phyloP scores from a whole-genome alignment of 2,329 filamentous ascomycete species.

The Apiospora phragmitis region DNA sequence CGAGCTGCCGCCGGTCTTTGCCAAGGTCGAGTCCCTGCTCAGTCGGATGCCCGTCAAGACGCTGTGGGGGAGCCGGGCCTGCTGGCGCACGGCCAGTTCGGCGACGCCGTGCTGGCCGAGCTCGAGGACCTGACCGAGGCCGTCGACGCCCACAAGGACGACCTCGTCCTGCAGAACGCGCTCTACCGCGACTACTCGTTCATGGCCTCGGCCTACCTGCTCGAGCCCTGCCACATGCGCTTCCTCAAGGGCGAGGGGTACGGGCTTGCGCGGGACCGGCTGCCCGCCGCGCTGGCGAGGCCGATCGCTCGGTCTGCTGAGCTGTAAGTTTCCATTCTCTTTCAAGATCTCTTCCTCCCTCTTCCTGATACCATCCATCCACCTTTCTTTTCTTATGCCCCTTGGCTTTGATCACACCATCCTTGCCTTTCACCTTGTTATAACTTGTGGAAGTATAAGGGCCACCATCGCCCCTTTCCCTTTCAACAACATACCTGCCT shows the following conservation, averaged over 20 bases:
- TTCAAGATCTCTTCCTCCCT: background rate
- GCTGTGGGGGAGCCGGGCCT: slow-evolving; percentile 71
- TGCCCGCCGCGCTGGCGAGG: slow-evolving; percentile 74
- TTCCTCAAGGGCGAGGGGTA: slow-evolving; percentile 72
- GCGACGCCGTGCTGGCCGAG: slow-evolving; percentile 69
- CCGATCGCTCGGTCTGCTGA: slow-evolving; percentile 83
- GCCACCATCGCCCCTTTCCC: too few species aligned
- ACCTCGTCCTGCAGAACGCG: slow-evolving; percentile 80
- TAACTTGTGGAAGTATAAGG: too few species aligned
- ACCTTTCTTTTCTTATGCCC: background rate
- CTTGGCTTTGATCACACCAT: too few species aligned
- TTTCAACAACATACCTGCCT: too few species aligned
- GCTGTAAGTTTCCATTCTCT: slow-evolving; percentile 64
- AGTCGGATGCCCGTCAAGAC: slow-evolving; percentile 65
- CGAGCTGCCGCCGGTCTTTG: slow-evolving; percentile 72
- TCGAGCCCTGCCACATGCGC: slow-evolving; percentile 85
- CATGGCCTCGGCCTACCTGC: slow-evolving; percentile 82
- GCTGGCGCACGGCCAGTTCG: slow-evolving; percentile 72
- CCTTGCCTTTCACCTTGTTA: background rate
- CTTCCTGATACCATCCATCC: background rate
- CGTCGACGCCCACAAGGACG: slow-evolving; percentile 70
- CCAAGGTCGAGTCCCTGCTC: slow-evolving; percentile 60
- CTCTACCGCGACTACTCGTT: slow-evolving; percentile 92
- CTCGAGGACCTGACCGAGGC: slow-evolving; percentile 75
- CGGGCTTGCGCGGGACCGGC: slow-evolving; percentile 70